Conservation (phyloP, 2,329 filamentous ascomycete species). For the Colletotrichum acutatum region DNA sequence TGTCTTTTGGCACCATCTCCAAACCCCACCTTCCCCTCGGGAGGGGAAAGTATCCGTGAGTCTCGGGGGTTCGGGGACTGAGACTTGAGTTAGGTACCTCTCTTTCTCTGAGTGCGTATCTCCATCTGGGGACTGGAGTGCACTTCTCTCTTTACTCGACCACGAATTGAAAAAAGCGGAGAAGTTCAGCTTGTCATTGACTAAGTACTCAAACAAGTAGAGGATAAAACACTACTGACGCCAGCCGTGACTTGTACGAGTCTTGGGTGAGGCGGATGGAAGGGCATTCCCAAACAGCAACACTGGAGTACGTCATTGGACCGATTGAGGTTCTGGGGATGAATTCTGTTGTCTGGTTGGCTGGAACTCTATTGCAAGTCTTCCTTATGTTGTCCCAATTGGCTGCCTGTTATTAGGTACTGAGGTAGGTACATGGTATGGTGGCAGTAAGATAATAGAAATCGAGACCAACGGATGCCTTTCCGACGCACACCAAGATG, state of each 20-base stretch:
- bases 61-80: conserved; percentile 34
- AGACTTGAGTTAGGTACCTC: background rate
- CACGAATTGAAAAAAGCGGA: conserved; percentile 19
- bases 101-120: background rate
- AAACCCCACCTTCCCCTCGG: conserved; percentile 30
- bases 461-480: background rate
- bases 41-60: conserved; percentile 12
- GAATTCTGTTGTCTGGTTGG: background rate
- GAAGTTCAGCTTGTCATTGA: conserved; percentile 15
- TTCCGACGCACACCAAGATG: background rate
- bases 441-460: background rate
- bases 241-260: conserved; percentile 7
- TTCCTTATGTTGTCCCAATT: background rate
- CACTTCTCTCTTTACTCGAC: background rate
- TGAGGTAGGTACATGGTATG: no score
- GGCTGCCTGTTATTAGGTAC: background rate
- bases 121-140: background rate
- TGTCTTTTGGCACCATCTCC: conserved; percentile 20
- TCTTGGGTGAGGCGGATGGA: conserved; percentile 2
- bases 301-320: conserved; percentile 23
- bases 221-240: conserved; percentile 25
- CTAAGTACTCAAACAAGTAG: background rate
- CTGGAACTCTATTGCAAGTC: background rate
- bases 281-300: background rate
- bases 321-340: background rate